Evolutionary conservation across 2,329 filamentous ascomycete species (phyloP).

Genomic region (Nigrograna mackinnonii): DNA sequence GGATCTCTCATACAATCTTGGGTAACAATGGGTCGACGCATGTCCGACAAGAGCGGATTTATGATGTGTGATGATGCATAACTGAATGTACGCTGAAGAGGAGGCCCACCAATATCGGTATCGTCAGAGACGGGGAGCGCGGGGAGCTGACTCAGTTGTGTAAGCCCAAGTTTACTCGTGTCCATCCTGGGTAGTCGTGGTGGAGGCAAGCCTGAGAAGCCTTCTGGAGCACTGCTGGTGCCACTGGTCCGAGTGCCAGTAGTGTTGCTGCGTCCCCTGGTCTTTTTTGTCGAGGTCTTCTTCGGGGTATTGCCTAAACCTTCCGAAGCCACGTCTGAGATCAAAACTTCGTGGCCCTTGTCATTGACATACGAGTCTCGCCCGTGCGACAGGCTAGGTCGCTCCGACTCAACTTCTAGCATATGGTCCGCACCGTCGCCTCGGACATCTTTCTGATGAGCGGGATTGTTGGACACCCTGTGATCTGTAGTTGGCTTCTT

Average conservation of each 20-base stretch:
- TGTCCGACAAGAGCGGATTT: conserved; percentile 62
- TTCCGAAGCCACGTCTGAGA: conserved; percentile 66
- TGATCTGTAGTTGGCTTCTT: conserved; percentile 61
- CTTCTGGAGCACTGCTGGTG: conserved; percentile 29
- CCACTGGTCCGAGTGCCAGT: conserved; percentile 32
- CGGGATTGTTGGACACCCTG: conserved; percentile 62
- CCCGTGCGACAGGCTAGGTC: conserved; percentile 63
- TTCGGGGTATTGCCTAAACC: conserved; percentile 55
- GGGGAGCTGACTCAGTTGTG: conserved; percentile 70
- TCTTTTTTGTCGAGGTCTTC: conserved; percentile 43
- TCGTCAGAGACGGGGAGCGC: conserved; percentile 73
- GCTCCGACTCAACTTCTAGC: conserved; percentile 52
- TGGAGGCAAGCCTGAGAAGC: conserved; percentile 61
- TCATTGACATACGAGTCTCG: conserved; percentile 73
- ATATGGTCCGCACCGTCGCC: conserved; percentile 79
- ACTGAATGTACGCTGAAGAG: conserved; percentile 58
- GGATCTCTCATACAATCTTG: conserved; percentile 96
- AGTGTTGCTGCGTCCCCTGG: conserved; percentile 34
- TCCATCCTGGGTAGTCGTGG: conserved; percentile 62
- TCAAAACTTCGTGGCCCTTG: conserved; percentile 70
- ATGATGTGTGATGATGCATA: conserved; percentile 52
- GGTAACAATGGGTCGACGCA: conserved; percentile 73
- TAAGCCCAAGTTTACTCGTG: conserved; percentile 69
- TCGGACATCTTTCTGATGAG: conserved; percentile 74
- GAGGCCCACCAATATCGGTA: conserved; percentile 78